Base-by-base conservation (phyloP, 73 alveolate species). In the Tetrahymena borealis region DNA sequence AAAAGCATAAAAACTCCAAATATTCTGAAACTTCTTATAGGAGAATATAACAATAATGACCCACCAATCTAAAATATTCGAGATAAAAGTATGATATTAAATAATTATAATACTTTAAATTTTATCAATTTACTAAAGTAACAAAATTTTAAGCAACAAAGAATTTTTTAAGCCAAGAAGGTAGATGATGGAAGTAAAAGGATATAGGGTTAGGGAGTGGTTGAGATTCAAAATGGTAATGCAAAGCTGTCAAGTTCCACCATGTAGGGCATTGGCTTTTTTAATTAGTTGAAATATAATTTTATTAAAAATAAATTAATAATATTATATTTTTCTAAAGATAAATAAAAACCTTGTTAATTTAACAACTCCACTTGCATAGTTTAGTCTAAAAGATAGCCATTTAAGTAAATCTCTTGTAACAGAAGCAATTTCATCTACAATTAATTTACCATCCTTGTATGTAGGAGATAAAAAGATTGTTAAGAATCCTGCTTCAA, bases 231-330 rank as follows among this genome's bases (percentile, higher is more conserved):
- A 95, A 97, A 90, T 97, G 99, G 85, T 96, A 94, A 39, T 96
- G 94, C 18, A 97, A 95, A 3, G 99, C 99, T 35, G 99, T 95
- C 32, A 97, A 90, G 6, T 94, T 94, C 98, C 99, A 97, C 99
- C 99, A 97, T 0, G 99, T 97, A 28, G 96, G 96, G 90, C 99
- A 97, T 38, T 91, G 7, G 40, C 95, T 92, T 78, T 60, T n/a
- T n/a, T n/a, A n/a, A n/a, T n/a, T n/a, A n/a, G n/a, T n/a, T n/a
- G n/a, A n/a, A 15, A 42, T 42, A 0, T 41, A 18, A 3, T 40
- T 3, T 40, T 18, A 7, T 5, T 41, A 7, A 18, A 18, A 7
- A 1, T 41, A 41, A 41, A 41, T 10, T 11, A 18, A 41, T 18
- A 41, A 8, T 20, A 24, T 60, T 7, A 60, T 6, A 1, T 24